Evolutionary conservation across 805 yeast species (phyloP).

Genomic region (Yarrowia osloensis): DNA sequence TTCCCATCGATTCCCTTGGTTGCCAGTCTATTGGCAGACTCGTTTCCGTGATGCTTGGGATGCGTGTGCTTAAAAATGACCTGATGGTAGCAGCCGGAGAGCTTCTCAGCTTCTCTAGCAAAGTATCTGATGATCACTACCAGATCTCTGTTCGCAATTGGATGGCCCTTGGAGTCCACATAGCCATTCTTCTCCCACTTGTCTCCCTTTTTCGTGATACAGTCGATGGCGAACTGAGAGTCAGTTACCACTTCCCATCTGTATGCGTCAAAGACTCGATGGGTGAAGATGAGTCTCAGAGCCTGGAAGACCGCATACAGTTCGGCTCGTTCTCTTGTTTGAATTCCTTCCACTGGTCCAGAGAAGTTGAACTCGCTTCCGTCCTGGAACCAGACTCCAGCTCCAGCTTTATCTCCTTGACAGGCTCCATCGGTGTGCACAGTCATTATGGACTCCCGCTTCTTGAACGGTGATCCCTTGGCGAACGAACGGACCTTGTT

Average conservation of each 20-base stretch:
- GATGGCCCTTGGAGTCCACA: background rate
- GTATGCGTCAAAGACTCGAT: background rate
- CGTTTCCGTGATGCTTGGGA: constrained; percentile 4
- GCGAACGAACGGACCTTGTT: constrained; percentile 12
- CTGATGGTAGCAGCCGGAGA: constrained; percentile 5
- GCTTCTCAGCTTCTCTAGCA: background rate
- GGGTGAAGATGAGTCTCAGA: background rate
- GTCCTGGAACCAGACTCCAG: constrained; percentile 3
- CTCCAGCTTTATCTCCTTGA: background rate
- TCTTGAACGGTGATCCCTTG: constrained; percentile 10
- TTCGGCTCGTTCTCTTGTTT: background rate
- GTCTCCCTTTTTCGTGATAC: background rate
- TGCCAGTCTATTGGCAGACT: background rate
- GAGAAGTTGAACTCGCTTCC: constrained; percentile 17
- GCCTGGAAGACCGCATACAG: constrained; percentile 5
- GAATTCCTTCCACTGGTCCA: constrained; percentile 2
- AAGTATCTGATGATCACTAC: background rate
- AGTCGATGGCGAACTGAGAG: constrained; percentile 1
- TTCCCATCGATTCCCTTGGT: constrained; percentile 1
- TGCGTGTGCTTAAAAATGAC: background rate
- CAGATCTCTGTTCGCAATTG: background rate
- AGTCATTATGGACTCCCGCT: background rate
- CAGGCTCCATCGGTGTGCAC: constrained; percentile 12
- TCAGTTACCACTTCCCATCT: constrained; percentile 1
- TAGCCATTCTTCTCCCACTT: constrained; percentile 2